Evolutionary conservation across 2,329 filamentous ascomycete species (phyloP).

Genomic region (Tolypocladium sp.): DNA sequence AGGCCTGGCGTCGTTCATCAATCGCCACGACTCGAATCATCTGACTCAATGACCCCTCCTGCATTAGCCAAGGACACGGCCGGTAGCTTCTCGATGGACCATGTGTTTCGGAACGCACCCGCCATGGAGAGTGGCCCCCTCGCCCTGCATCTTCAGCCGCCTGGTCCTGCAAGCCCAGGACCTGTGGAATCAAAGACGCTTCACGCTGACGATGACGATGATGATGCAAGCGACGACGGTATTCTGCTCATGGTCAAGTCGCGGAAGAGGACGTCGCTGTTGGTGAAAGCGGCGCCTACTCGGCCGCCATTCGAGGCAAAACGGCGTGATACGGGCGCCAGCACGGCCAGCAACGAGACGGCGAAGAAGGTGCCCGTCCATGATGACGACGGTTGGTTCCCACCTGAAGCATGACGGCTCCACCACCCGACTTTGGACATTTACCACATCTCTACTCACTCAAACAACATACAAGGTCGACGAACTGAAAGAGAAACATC

Average conservation of each 20-base stretch:
- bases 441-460: background rate
- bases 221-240: slow-evolving; percentile 46
- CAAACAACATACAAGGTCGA: background rate
- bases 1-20: slow-evolving; percentile 36
- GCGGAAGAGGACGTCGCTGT: slow-evolving; percentile 30
- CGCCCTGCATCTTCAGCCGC: slow-evolving; percentile 15
- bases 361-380: slow-evolving; percentile 45
- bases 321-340: slow-evolving; percentile 51
- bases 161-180: slow-evolving; percentile 3
- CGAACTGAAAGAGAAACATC: background rate
- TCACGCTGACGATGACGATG: slow-evolving; percentile 28
- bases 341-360: slow-evolving; percentile 53
- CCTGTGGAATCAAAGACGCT: background rate
- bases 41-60: slow-evolving; percentile 46
- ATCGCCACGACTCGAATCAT: slow-evolving; percentile 38
- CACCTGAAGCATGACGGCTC: background rate
- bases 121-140: slow-evolving; percentile 23
- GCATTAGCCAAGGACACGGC: slow-evolving; percentile 37
- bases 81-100: slow-evolving; percentile 36
- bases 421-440: background rate
- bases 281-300: slow-evolving; percentile 6
- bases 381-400: slow-evolving; percentile 16
- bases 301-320: slow-evolving; percentile 26
- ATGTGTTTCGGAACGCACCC: slow-evolving; percentile 21
- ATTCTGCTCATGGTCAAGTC: slow-evolving; percentile 44